Percentiles rank a stretch among this genome's conserved stretches.
Conservation (phyloP, 2,329 filamentous ascomycete genomes). For the Trichophyton verrucosum region DNA sequence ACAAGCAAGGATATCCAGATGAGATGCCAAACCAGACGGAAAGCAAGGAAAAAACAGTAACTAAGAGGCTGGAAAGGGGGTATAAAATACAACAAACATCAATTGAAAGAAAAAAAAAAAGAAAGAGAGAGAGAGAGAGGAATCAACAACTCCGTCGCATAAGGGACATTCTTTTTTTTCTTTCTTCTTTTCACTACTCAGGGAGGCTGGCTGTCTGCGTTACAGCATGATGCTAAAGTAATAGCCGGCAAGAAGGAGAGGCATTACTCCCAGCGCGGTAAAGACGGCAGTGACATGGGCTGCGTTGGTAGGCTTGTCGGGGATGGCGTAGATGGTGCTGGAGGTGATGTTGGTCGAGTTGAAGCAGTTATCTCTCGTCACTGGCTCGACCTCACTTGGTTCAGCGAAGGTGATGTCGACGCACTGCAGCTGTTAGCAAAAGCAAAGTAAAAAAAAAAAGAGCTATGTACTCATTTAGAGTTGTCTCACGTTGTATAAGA, state of each 20-base stretch:
- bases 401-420: slow-evolving; percentile 89
- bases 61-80: background rate
- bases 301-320: slow-evolving; percentile 6
- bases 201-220: background rate
- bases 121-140: background rate
- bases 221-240: slow-evolving; percentile 3
- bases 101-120: background rate
- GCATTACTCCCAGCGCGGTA: slow-evolving; percentile 16
- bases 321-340: slow-evolving; percentile 10
- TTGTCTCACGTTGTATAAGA: slow-evolving; percentile 60
- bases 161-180: background rate
- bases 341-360: slow-evolving; percentile 62
- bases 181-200: background rate
- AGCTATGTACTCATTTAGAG: slow-evolving; percentile 9
- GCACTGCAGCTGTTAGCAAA: slow-evolving; percentile 46
- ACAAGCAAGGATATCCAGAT: background rate
- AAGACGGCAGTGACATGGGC: slow-evolving; percentile 6
- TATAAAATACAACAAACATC: slow-evolving; percentile 1
- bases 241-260: slow-evolving; percentile 18
- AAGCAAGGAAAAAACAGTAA: background rate
- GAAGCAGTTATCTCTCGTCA: slow-evolving; percentile 76
- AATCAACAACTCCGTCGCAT: background rate
- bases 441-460: background rate
- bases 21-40: background rate
- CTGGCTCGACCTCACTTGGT: slow-evolving; percentile 51